Evolutionary conservation across 345 rosid genomes (phyloP), one percentile per base, ranked within the genome.

Genomic region (Euclidium syriacum): DNA sequence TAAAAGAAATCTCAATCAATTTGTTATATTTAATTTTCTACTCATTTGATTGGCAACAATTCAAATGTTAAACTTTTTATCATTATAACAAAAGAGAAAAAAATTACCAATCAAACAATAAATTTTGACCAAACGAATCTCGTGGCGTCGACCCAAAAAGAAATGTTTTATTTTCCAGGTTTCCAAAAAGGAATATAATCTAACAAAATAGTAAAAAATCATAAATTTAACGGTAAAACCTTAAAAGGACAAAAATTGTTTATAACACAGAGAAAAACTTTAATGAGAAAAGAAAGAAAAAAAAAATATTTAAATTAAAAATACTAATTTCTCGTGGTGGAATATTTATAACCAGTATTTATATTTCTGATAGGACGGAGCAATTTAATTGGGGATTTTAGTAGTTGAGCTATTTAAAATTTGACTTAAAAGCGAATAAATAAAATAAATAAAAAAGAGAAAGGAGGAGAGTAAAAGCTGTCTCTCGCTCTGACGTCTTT

Each of bases 401-500:
- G 62, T 68, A 42, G 74, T 53, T 62, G 68, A 46, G 63, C 63
- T 44, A 44, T 52, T 17, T 47, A 34, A 36, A n/a, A 53, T 25
- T 38, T 47, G 44, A 70, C 64, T 46, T 62, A 48, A 58, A 67
- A 68, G 46, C 29, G 1, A 36, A 3, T 18, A 26, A 10, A 8
- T 11, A 7, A 16, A 36, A 6, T 1, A 7, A 16, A 5, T 10
- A 30, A 7, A 0, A 30, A 19, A 33, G 0, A 12, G 9, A 20
- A 29, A 27, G 8, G 1, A 14, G n/a, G 1, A 10, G 22, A 39
- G 34, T n/a, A 19, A 46, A 68, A 60, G 67, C 69, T 70, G 63
- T 62, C 57, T 63, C 51, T 46, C 4, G 32, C 53, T 71, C 71
- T 71, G 70, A 71, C 71, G 70, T 72, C 48, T 44, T 52, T 59